Evolutionary conservation across 768 basidiomycete species (phyloP), one percentile per base, ranked within the genome.

Genomic region (Pleurotus sapidus): DNA sequence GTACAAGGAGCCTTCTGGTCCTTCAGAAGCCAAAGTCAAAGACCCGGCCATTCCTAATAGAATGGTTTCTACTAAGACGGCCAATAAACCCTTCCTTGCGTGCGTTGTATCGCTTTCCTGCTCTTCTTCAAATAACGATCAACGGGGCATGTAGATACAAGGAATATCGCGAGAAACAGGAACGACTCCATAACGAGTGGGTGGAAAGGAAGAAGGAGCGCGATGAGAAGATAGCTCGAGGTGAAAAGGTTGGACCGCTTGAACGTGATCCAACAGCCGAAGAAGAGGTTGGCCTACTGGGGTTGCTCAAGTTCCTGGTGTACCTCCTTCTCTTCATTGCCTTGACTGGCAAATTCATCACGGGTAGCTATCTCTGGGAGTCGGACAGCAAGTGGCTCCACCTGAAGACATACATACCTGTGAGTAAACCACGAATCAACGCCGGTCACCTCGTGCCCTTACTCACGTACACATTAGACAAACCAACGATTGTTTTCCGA

Each of bases 311-410:
- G 69, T 87, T 91, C 67, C 61, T 90, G 38, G 58, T 89, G 49
- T 81, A 83, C 61, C 50, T 82, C 2, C 53, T 85, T 18, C 62
- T 90, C 50, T 70, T 85, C 59, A 59, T 80, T 39, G 65, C 83
- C 1, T 74, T 92, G 27, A 80, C 86, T 37, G 88, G 93, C 55
- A 89, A 89, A 67, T 93, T 95, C 71, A 74, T 95, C 67, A 91
- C 91, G 0, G 91, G 88, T n/a, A 91, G 87, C 66, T 92, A 84
- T 67, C 72, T 84, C 18, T 97, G 93, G 93, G 92, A 94, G 60
- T 84, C 87, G 64, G 78, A 88, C 60, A 82, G 81, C 60, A 83
- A 83, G 67, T 88, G 84, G 81, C 64, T 74, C 27, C 75, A 79
- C 47, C 65, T 84, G 51, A 84, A 84, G 74, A 81, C 82, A 4